A percentile compares a stretch with the other conserved stretches of the same genome.
These are phyloP conservation scores for Globisporangium polare DNA, from an alignment of 352 stramenopile genomes.

Conservation along the genomic window DNA sequence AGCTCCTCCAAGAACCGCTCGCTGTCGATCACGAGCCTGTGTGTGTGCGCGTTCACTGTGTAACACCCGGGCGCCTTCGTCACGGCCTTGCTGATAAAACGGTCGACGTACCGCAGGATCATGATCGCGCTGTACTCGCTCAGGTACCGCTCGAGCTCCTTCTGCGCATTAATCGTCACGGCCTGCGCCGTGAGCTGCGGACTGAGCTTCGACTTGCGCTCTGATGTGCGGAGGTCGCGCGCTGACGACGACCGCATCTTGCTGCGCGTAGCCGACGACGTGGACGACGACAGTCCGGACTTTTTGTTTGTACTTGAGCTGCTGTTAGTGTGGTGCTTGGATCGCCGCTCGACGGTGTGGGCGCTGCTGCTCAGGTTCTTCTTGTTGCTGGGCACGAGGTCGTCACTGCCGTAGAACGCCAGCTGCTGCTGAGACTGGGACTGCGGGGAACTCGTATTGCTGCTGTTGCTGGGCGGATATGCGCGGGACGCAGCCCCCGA, in stretches of 20 bases:
- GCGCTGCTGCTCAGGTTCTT: conserved; percentile 10
- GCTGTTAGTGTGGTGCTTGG: not conserved
- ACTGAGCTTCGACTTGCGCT: conserved; percentile 55
- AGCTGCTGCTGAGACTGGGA: not conserved
- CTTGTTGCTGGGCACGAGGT: not conserved
- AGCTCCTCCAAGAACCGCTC: conserved; percentile 66
- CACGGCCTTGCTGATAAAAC: conserved; percentile 71
- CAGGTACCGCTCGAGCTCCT: conserved; percentile 60
- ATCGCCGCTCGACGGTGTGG: conserved; percentile 1
- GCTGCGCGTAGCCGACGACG: conserved; percentile 19
- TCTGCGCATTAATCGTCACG: conserved; percentile 67
- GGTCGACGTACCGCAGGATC: conserved; percentile 76
- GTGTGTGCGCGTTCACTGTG: conserved; percentile 40
- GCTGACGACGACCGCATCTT: conserved; percentile 36
- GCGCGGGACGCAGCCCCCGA: conserved; percentile 2
- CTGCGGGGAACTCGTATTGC: conserved; percentile 7
- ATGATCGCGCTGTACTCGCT: conserved; percentile 80
- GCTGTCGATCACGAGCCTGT: conserved; percentile 56
- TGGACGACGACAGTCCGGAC: conserved; percentile 16
- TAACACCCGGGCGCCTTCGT: conserved; percentile 69
- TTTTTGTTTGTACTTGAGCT: conserved; percentile 1
- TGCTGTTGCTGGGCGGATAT: conserved; percentile 18
- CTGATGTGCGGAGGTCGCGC: conserved; percentile 40
- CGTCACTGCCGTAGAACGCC: conserved; percentile 4
- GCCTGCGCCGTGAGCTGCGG: conserved; percentile 56